Evolutionary conservation across 2,329 filamentous ascomycete species (phyloP), one percentile per base, ranked within the genome.

Genomic region (Tolypocladium ophioglossoides): DNA sequence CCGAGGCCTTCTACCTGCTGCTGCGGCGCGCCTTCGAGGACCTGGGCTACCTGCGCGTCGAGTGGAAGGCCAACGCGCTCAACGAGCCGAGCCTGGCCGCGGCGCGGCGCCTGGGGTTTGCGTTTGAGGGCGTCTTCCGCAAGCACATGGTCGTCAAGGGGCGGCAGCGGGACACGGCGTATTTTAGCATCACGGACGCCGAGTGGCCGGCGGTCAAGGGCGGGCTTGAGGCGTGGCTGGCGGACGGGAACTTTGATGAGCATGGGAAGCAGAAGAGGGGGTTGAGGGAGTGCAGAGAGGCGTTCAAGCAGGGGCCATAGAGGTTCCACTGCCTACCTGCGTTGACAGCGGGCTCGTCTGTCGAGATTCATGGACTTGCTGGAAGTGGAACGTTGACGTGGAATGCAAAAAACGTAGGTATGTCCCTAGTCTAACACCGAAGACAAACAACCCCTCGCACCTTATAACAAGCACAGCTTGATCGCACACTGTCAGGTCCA

Each of bases 51-150:
- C 65, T 76, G 4, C 70, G 83, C 9, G 74, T 84, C 4, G 82
- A 85, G 64, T 86, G 84, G 83, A 86, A 86, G 61, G 82, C 79
- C 52, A 76, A 86, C 62, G 59, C 72, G 18, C 66, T 82, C 12
- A 86, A 86, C 61, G 69, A 60, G 38, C 70, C 75, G 0, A 83
- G 79, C 47, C 68, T 73, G 16, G 68, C 73, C 4, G 82, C 83
- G 0, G 84, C 83, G 0, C 54, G 68, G 58, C 68, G 84, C 2
- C 63, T 84, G 10, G 84, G 84, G 0, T 86, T 85, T 59, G 64
- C 64, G 0, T 80, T 68, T 59, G 83, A 87, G 63, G 84, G 84
- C 0, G 61, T 75, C 0, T 85, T 85, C 57, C 72, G 82, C 52
- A 79, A 83, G 57, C 82, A 86, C 62, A 75, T 84, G 74, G 71